phyloP scores from a whole-genome alignment of 2,329 filamentous ascomycete genomes.

The Trichothecium roseum region DNA sequence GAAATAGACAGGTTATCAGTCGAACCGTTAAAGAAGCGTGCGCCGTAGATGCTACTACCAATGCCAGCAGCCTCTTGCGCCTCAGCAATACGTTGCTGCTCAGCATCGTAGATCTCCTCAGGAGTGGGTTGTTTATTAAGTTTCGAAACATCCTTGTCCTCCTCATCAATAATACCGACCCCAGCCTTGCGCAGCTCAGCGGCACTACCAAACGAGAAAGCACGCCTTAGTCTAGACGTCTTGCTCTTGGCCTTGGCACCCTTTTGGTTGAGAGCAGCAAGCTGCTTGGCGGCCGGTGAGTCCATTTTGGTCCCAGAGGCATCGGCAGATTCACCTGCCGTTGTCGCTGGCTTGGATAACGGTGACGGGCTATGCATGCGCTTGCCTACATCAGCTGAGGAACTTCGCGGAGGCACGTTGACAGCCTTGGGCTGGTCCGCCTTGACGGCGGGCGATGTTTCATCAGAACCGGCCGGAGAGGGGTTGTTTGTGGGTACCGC shows the following conservation, averaged over 20 bases:
- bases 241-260: slow-evolving; percentile 72
- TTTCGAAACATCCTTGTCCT: slow-evolving; percentile 33
- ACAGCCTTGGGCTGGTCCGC: slow-evolving; percentile 45
- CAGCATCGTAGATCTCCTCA: slow-evolving; percentile 65
- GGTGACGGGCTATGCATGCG: slow-evolving; percentile 59
- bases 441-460: slow-evolving; percentile 27
- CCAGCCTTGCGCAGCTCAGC: slow-evolving; percentile 75
- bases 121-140: slow-evolving; percentile 54
- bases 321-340: slow-evolving; percentile 42
- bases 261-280: slow-evolving; percentile 79
- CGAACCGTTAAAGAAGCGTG: slow-evolving; percentile 77
- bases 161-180: slow-evolving; percentile 9
- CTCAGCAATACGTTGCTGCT: slow-evolving; percentile 83
- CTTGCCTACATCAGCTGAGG: slow-evolving; percentile 56
- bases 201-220: slow-evolving; percentile 94
- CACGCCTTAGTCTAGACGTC: slow-evolving; percentile 73
- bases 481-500: slow-evolving; percentile 42
- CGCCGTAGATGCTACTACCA: slow-evolving; percentile 87
- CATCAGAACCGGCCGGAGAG: slow-evolving; percentile 37
- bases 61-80: slow-evolving; percentile 88
- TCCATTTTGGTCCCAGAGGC: slow-evolving; percentile 28
- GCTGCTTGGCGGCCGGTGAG: slow-evolving; percentile 72
- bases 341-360: slow-evolving; percentile 59
- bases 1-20: slow-evolving; percentile 92
- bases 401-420: slow-evolving; percentile 50